Conservation (phyloP, 2,329 filamentous ascomycete genomes). For the Cytospora chrysosperma region DNA sequence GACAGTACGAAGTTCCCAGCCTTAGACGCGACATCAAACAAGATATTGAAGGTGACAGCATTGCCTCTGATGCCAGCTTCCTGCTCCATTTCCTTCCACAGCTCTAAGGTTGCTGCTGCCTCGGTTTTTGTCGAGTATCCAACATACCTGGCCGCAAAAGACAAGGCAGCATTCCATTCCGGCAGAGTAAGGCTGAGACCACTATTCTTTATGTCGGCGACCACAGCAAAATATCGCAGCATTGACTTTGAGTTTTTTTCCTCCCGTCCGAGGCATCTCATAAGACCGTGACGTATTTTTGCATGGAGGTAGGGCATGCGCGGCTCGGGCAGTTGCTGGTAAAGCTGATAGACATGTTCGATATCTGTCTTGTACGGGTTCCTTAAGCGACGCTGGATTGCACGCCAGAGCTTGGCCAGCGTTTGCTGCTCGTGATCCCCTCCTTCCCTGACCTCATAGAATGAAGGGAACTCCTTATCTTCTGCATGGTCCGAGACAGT, state of each 20-base stretch:
- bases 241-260: conserved; percentile 61
- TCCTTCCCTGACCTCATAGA: conserved; percentile 39
- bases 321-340: conserved; percentile 50
- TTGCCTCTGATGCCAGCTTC: conserved; percentile 63
- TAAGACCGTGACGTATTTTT: conserved; percentile 58
- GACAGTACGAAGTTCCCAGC: conserved; percentile 80
- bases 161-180: conserved; percentile 84
- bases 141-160: conserved; percentile 73
- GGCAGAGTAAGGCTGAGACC: conserved; percentile 63
- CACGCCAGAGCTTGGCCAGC: conserved; percentile 41
- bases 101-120: conserved; percentile 65
- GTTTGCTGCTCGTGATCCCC: conserved; percentile 37
- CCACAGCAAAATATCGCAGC: conserved; percentile 77
- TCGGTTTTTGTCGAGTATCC: conserved; percentile 56
- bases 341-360: conserved; percentile 49
- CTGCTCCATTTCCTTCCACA: conserved; percentile 91
- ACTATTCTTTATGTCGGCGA: conserved; percentile 79
- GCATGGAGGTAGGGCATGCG: conserved; percentile 51
- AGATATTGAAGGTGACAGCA: conserved; percentile 85
- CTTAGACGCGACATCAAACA: conserved; percentile 87
- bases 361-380: conserved; percentile 41
- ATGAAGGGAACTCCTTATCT: conserved; percentile 48
- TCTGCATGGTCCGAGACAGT: conserved; percentile 50
- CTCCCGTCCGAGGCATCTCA: conserved; percentile 67
- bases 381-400: conserved; percentile 42